Conservation (phyloP, 2,329 filamentous ascomycete genomes). For the Chrysosporium queenslandicum region DNA sequence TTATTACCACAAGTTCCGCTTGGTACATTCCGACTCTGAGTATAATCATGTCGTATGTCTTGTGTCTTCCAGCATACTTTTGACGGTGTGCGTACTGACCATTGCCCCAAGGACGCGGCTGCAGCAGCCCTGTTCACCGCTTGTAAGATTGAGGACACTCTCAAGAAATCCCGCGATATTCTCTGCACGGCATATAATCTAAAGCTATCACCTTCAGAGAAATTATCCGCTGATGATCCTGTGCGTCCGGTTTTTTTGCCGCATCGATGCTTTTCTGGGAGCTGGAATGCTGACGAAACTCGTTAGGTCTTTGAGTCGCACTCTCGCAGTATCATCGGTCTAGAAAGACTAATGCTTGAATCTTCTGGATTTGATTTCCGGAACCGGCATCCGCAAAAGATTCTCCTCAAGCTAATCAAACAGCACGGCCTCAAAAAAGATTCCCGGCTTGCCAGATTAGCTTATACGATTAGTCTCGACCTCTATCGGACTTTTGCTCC, state of each 20-base stretch:
- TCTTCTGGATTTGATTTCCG: conserved; percentile 89
- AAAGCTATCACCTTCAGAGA: conserved; percentile 57
- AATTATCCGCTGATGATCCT: conserved; percentile 69
- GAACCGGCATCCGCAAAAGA: conserved; percentile 74
- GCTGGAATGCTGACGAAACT: neutral
- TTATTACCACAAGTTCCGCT: conserved; percentile 88
- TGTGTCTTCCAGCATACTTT: neutral
- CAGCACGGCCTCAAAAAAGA: conserved; percentile 44
- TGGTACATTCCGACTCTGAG: conserved; percentile 73
- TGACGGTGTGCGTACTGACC: conserved; percentile 4
- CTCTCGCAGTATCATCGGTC: conserved; percentile 71
- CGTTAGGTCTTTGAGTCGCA: conserved; percentile 65
- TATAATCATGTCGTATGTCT: conserved; percentile 58
- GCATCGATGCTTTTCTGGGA: neutral
- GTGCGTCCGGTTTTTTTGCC: conserved; percentile 40
- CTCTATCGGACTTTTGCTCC: conserved; percentile 88
- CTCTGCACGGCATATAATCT: conserved; percentile 83
- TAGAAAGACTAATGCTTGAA: conserved; percentile 89
- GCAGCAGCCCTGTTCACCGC: conserved; percentile 81
- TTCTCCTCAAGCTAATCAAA: conserved; percentile 68
- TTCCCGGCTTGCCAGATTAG: conserved; percentile 38
- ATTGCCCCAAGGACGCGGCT: conserved; percentile 58
- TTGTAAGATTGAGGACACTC: conserved; percentile 94
- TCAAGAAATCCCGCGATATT: conserved; percentile 93
- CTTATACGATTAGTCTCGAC: conserved; percentile 77